These are phyloP conservation scores for Penicillium sp. DNA, from an alignment of 2,329 filamentous ascomycete genomes.

Conservation along the genomic window DNA sequence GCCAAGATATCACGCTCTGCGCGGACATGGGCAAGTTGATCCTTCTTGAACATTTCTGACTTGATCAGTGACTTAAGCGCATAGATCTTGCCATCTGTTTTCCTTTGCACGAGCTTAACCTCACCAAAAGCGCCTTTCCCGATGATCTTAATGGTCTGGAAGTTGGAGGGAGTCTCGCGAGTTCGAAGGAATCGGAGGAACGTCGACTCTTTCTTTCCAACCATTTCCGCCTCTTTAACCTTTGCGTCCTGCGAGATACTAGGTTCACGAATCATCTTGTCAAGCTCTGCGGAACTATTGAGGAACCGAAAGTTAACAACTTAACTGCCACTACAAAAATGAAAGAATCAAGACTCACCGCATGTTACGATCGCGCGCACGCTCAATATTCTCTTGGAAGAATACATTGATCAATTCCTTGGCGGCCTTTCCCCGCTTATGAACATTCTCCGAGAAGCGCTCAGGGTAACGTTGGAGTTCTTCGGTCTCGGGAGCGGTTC, in stretches of 20 bases:
- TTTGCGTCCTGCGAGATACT: conserved; percentile 76
- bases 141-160: conserved; percentile 95
- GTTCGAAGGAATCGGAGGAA: conserved; percentile 94
- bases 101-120: conserved; percentile 96
- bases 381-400: conserved; percentile 98
- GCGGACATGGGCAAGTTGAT: conserved; percentile 95
- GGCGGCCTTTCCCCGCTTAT: conserved; percentile 71
- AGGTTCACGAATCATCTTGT: conserved; percentile 80
- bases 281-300: conserved; percentile 84
- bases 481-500: conserved; percentile 63
- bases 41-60: conserved; percentile 99
- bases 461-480: conserved; percentile 82
- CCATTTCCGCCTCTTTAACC: conserved; percentile 81
- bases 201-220: conserved; percentile 85
- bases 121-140: conserved; percentile 99
- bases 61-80: conserved; percentile 98
- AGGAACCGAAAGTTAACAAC: conserved; percentile 2
- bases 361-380: conserved; percentile 91
- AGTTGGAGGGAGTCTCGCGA: conserved; percentile 91
- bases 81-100: conserved; percentile 94
- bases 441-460: conserved; percentile 84
- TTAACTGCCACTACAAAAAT: too few species aligned
- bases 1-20: conserved; percentile 97
- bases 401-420: conserved; percentile 74
- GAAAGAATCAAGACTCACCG: conserved; percentile 63